phyloP scores from a whole-genome alignment of 805 yeast species.

The Candida sithepensis region DNA sequence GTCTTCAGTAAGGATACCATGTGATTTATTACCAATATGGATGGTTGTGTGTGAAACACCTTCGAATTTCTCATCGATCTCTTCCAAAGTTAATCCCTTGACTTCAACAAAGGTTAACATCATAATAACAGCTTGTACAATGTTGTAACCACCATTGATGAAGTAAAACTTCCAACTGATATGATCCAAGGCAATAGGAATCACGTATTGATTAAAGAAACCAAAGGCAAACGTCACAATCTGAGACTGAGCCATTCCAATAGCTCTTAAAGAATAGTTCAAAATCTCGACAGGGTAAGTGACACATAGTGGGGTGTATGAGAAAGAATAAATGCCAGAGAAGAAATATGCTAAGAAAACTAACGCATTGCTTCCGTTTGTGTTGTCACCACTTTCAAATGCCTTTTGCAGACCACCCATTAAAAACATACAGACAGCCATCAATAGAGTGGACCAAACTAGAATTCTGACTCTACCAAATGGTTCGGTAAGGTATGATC shows the following conservation, averaged over 20 bases:
- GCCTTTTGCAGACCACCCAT: constrained; percentile 24
- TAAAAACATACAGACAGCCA: constrained; percentile 26
- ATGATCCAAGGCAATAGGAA: constrained; percentile 30
- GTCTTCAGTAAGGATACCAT: neutral
- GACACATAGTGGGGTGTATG: constrained; percentile 25
- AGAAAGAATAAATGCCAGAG: constrained; percentile 22
- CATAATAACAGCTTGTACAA: constrained; percentile 21
- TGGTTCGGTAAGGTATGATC: constrained; percentile 23
- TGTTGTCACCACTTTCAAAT: constrained; percentile 19
- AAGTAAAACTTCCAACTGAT: constrained; percentile 24
- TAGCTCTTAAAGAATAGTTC: constrained; percentile 23
- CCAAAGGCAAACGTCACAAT: constrained; percentile 24
- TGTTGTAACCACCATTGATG: constrained; percentile 23
- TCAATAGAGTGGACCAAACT: constrained; percentile 20
- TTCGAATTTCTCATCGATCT: constrained; percentile 27
- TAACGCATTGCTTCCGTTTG: constrained; percentile 22
- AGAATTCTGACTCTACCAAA: constrained; percentile 23
- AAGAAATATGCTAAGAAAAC: constrained; percentile 25
- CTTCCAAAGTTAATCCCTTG: constrained; percentile 26
- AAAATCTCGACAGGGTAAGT: constrained; percentile 27
- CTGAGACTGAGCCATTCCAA: constrained; percentile 26
- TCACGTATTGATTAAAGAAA: constrained; percentile 24
- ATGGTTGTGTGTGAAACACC: constrained; percentile 14
- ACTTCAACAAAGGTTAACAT: constrained; percentile 27
- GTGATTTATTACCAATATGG: neutral